Evolutionary conservation across 1,284 basidiomycete genomes (phyloP), one percentile per base, ranked within the genome.

Genomic region (Naganishia albida): DNA sequence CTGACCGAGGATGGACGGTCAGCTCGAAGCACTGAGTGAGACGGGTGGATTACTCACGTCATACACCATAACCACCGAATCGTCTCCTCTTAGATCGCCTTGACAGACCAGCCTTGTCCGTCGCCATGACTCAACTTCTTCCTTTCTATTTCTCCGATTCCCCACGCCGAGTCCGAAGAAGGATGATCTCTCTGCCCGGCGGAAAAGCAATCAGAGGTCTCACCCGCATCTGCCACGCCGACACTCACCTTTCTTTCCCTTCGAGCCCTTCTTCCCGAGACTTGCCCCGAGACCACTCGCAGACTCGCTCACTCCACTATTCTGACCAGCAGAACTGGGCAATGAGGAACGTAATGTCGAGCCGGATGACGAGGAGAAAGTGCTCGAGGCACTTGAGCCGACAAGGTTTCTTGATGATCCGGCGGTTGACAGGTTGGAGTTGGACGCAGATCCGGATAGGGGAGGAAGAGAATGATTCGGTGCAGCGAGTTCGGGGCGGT

Each of bases 51-150:
- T 26, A 59, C 56, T 46, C 20, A 59, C 56, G 8, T 59, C 56
- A 28, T 59, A 59, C 3, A 59, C 56, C 26, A 28, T 48, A 3
- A 59, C 56, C 20, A 59, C 30, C 28, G 56, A 59, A 20, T 59
- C 56, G 15, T 48, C 46, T 34, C 56, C 56, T 39, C 43, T 48
- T 8, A 59, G 28, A 30, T 59, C 56, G 7, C 56, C 56, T 25
- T 59, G 43, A 28, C 56, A 59, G n/a, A 59, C 34, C 43, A 59
- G 30, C 30, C 25, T 59, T 13, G 56, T 43, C 40, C 56, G 34
- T 16, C 56, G 56, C 56, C 56, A 59, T 18, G 30, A 59, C 30
- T 59, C 56, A 18, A 59, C 56, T 38, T 59, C 56, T 49, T 59
- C 56, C n/a, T 46, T 44, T 34, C 56, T 25, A 48, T 48, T 59